Conservation (phyloP, 1,139 yeast species). For the Pichia sp. region DNA sequence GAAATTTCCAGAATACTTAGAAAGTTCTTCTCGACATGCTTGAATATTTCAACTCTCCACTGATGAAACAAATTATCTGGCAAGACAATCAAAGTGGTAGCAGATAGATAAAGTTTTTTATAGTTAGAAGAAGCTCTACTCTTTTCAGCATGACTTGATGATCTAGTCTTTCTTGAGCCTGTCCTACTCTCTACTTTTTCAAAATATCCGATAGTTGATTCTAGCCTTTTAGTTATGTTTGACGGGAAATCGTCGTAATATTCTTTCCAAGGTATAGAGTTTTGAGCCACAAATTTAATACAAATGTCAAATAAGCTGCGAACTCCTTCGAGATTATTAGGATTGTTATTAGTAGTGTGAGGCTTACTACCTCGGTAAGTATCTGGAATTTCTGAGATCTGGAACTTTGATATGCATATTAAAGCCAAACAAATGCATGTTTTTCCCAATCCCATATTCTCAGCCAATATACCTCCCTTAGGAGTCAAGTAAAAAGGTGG, state of each 20-base stretch:
- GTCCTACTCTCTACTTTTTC: slow-evolving; percentile 29
- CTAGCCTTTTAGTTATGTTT: slow-evolving; percentile 37
- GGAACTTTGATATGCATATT: slow-evolving; percentile 51
- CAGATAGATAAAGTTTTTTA: slow-evolving; percentile 38
- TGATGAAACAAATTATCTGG: slow-evolving; percentile 67
- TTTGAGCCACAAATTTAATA: slow-evolving; percentile 38
- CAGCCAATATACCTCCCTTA: slow-evolving; percentile 67
- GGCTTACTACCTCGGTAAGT: slow-evolving; percentile 14
- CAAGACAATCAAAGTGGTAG: slow-evolving; percentile 56
- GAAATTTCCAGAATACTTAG: slow-evolving; percentile 36
- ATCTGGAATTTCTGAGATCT: slow-evolving; percentile 44
- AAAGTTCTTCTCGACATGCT: slow-evolving; percentile 43
- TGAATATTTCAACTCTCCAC: slow-evolving; percentile 56
- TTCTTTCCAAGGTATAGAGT: slow-evolving; percentile 56
- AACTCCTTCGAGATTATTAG: slow-evolving; percentile 10
- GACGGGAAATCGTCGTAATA: slow-evolving; percentile 43
- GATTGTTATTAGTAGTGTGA: slow-evolving; percentile 18
- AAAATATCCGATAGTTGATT: slow-evolving; percentile 43
- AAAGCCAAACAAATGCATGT: slow-evolving; percentile 63
- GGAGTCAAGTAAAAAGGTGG: slow-evolving; percentile 47
- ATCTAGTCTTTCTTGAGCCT: slow-evolving; percentile 3
- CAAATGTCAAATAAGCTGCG: slow-evolving; percentile 41
- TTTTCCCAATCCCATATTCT: slow-evolving; percentile 75
- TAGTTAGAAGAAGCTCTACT: slow-evolving; percentile 1
- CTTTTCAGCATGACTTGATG: slow-evolving; percentile 16